Percentiles rank a stretch among this genome's conserved stretches.
Evolutionary conservation across 192 early-diverging fungal species (phyloP).

Genomic region (Coemansia pectinata): DNA sequence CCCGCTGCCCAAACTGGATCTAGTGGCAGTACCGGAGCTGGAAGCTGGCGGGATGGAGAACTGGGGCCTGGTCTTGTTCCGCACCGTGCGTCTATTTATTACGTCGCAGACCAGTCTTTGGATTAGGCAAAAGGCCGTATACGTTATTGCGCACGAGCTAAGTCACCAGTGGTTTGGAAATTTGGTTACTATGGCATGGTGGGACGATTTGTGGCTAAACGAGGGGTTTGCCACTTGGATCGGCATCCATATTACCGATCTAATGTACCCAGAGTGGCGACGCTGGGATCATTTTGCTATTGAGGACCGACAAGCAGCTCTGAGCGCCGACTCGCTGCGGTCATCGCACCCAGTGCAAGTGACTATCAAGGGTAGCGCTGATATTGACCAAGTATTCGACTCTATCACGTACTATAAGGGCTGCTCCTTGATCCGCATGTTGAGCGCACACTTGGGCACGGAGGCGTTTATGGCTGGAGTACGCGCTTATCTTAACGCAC

Average conservation of each 20-base stretch:
- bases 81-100: constrained; percentile 66
- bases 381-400: constrained; percentile 87
- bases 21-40: constrained; percentile 80
- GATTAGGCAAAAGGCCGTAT: constrained; percentile 61
- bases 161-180: constrained; percentile 89
- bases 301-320: constrained; percentile 63
- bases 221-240: constrained; percentile 88
- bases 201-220: constrained; percentile 80
- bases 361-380: constrained; percentile 62
- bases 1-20: constrained; percentile 72
- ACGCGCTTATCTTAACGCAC: constrained; percentile 64
- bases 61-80: constrained; percentile 83
- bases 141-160: constrained; percentile 77
- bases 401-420: constrained; percentile 85
- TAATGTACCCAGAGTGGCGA: constrained; percentile 78
- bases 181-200: constrained; percentile 77
- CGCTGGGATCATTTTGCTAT: constrained; percentile 73
- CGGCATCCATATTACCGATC: constrained; percentile 67
- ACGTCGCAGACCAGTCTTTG: constrained; percentile 59
- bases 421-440: constrained; percentile 78
- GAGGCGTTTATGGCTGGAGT: constrained; percentile 57
- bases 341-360: constrained; percentile 86
- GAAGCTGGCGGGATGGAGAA: constrained; percentile 85
- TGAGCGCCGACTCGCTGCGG: constrained; percentile 73
- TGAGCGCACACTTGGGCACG: constrained; percentile 62